Evolutionary conservation across 2,329 filamentous ascomycete species (phyloP), one percentile per base, ranked within the genome.

Genomic region (Claviceps humidiphila): DNA sequence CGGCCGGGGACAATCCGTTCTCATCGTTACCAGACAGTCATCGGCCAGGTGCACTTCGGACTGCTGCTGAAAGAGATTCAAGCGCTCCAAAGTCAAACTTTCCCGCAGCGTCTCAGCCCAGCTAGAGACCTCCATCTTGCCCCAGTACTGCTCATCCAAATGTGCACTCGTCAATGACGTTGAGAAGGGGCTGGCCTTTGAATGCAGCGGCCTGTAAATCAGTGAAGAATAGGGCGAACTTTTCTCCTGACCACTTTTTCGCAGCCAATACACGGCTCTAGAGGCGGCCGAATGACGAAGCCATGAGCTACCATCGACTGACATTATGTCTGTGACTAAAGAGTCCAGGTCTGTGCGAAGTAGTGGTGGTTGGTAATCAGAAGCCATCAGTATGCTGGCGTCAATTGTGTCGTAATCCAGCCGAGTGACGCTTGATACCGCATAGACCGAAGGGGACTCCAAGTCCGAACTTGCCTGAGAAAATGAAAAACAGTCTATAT

Each of bases 301-400:
- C 75, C 87, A 90, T 3, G 86, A 77, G 40, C 89, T 78, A 39
- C 86, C 89, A 46, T 91, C 83, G 4, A 78, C 76, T 46, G 89
- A 84, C 59, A 97, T 90, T 0, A 96, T 71, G 17, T 80, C 78
- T 8, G 81, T 72, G n/a, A 95, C 78, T 1, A 97, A 73, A 8
- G 71, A 66, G 5, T 67, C 61, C 2, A 97, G 77, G 43, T 97
- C 90, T 8, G 89, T 93, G 0, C 78, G 68, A 3, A 87, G 69
- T 4, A 96, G 74, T 1, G 91, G 91, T 55, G 88, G 84, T 14
- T 93, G 73, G 63, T 96, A 97, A 60, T 93, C 87, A 1, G 90
- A 84, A 52, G 84, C 89, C 91, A 97, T 97, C 17, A 97, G 76
- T 0, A 95, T 74, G 61, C 89, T 95, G 17, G 90, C 91, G 64